phyloP scores from a whole-genome alignment of 2,329 filamentous ascomycete genomes.

The Bertia moriformis region DNA sequence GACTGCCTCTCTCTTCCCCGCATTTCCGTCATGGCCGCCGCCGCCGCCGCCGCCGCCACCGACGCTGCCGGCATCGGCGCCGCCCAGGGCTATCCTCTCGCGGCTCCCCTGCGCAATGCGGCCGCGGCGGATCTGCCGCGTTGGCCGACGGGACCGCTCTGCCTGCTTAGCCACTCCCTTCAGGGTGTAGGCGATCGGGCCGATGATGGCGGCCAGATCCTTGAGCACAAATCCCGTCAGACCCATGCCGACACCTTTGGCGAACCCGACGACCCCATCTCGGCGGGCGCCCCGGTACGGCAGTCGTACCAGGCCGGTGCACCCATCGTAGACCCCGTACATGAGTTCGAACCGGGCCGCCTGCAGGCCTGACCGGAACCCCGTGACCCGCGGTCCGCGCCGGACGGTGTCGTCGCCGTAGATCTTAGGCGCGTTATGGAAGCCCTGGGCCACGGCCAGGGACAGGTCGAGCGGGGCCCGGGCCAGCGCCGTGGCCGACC shows the following conservation, averaged over 20 bases:
- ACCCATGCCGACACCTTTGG: constrained; percentile 41
- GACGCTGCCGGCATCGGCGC: background rate
- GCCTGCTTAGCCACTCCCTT: constrained; percentile 50
- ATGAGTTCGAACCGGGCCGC: constrained; percentile 47
- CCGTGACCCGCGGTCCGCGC: constrained; percentile 46
- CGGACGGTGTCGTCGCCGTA: constrained; percentile 60
- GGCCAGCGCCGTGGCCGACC: constrained; percentile 33
- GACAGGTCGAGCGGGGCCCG: constrained; percentile 45
- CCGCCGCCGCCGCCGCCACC: constrained; percentile 2
- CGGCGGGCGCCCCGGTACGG: constrained; percentile 41
- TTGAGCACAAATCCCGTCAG: constrained; percentile 50
- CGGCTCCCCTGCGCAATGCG: constrained; percentile 42
- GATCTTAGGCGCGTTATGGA: constrained; percentile 56
- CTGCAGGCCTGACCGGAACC: constrained; percentile 45
- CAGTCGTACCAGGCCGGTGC: constrained; percentile 45
- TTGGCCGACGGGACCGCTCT: constrained; percentile 34
- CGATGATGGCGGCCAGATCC: constrained; percentile 44
- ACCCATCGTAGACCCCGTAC: constrained; percentile 50
- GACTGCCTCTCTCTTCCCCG: constrained; percentile 13
- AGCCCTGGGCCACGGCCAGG: constrained; percentile 46
- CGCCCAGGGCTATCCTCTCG: constrained; percentile 15
- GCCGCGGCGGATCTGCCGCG: constrained; percentile 35
- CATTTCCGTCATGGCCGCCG: constrained; percentile 11
- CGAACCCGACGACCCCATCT: constrained; percentile 35
- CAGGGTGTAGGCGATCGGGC: constrained; percentile 45